Evolutionary conservation across 352 stramenopile species (phyloP).

Genomic region (Phytopythium litorale): DNA sequence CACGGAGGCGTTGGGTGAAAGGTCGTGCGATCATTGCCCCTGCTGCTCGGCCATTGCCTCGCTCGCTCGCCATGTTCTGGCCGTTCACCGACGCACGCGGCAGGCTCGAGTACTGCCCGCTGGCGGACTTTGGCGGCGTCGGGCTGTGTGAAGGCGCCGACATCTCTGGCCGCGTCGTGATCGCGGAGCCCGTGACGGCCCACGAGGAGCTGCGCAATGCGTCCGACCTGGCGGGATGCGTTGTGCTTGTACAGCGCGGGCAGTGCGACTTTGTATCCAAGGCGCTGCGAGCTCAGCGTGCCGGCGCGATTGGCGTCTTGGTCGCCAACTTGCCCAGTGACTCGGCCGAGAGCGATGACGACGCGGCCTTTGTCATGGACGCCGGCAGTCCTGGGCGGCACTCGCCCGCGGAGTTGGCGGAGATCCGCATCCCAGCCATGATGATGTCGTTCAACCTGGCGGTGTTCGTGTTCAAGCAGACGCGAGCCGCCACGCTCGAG

Average conservation of each 20-base stretch:
- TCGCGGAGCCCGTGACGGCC: constrained; percentile 56
- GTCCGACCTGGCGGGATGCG: constrained; percentile 35
- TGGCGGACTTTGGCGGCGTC: constrained; percentile 55
- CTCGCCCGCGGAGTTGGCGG: constrained; percentile 10
- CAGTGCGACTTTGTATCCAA: constrained; percentile 82
- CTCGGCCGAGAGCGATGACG: constrained; percentile 12
- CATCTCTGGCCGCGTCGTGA: constrained; percentile 44
- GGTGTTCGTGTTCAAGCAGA: constrained; percentile 42
- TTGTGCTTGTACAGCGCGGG: constrained; percentile 63
- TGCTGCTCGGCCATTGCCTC: neutral
- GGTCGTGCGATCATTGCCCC: constrained; percentile 1
- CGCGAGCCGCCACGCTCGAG: constrained; percentile 47
- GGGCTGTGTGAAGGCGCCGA: constrained; percentile 40
- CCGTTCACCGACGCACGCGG: constrained; percentile 62
- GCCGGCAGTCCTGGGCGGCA: constrained; percentile 26
- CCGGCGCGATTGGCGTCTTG: constrained; percentile 61
- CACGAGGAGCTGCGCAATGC: constrained; percentile 51
- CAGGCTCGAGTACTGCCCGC: constrained; percentile 55
- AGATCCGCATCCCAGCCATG: constrained; percentile 50
- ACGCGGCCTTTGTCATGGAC: constrained; percentile 72
- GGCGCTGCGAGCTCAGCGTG: constrained; percentile 56
- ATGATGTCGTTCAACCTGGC: constrained; percentile 55
- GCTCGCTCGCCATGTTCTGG: constrained; percentile 51
- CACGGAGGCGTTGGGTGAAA: neutral
- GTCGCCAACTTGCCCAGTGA: constrained; percentile 47